Conservation (phyloP, 306 rosid species). For the Elaeagnus macrophylla region DNA sequence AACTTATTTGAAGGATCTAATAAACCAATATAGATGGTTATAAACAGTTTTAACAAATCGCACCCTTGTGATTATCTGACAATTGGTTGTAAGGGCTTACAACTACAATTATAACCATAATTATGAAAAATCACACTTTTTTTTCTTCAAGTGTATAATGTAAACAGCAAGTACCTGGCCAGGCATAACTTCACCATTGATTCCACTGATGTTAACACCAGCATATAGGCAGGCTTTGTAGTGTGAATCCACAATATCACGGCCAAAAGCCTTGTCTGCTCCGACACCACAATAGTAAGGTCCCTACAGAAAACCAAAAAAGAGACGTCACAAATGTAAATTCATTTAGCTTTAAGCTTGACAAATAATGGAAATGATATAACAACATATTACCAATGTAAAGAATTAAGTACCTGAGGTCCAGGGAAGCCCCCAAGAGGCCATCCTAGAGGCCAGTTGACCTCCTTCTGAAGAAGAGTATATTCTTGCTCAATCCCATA, state of each 20-base stretch:
- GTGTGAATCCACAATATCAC: slow-evolving; percentile 44
- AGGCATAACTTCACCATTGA: slow-evolving; percentile 54
- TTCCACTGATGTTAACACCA: slow-evolving; percentile 43
- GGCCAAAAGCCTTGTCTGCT: slow-evolving; percentile 47
- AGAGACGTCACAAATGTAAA: not conserved
- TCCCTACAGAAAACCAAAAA: slow-evolving; percentile 20
- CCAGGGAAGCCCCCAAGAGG: slow-evolving; percentile 47
- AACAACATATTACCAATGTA: not conserved
- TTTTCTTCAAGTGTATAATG: no score
- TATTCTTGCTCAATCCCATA: slow-evolving; percentile 55
- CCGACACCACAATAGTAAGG: slow-evolving; percentile 49
- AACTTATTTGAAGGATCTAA: no score
- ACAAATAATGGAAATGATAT: no score
- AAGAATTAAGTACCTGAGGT: slow-evolving; percentile 30
- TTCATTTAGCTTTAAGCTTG: not conserved
- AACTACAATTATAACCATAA: no score
- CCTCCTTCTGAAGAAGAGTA: slow-evolving; percentile 45
- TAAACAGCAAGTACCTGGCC: slow-evolving; percentile 28
- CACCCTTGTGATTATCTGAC: no score
- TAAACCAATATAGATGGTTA: no score
- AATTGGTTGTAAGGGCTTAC: no score
- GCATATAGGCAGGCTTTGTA: slow-evolving; percentile 54
- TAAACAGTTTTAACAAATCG: no score
- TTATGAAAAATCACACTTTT: no score
- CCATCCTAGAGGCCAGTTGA: slow-evolving; percentile 43